phyloP scores from a whole-genome alignment of 176 grass and related monocot species.

The Aegilops speltoides region DNA sequence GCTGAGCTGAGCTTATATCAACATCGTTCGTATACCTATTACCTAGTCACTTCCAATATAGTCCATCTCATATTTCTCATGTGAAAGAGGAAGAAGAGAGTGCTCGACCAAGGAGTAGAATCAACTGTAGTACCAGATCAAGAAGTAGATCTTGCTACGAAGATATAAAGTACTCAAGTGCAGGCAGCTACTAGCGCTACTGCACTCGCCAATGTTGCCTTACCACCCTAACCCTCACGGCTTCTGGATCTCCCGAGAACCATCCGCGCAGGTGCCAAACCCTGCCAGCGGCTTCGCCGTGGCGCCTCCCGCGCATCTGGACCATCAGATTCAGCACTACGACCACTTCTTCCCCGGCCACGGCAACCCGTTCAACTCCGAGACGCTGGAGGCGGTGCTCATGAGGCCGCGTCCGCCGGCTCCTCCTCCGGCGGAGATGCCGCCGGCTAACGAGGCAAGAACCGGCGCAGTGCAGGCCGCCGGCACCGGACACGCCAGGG shows the following conservation, averaged over 20 bases:
- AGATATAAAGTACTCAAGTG: conserved; percentile 20
- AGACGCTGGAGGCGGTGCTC: conserved; percentile 57
- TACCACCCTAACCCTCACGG: conserved; percentile 57
- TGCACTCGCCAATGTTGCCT: conserved; percentile 44
- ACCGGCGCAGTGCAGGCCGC: background rate
- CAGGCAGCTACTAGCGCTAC: background rate
- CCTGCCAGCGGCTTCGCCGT: conserved; percentile 26
- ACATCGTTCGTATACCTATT: background rate
- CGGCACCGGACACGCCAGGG: background rate
- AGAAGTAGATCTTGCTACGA: conserved; percentile 36
- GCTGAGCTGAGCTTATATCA: conserved; percentile 12
- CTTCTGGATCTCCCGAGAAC: conserved; percentile 43
- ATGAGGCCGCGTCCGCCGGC: conserved; percentile 25
- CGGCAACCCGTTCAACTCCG: conserved; percentile 41
- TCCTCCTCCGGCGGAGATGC: background rate
- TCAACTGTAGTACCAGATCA: conserved; percentile 21
- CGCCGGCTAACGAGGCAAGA: background rate
- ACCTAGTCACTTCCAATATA: conserved; percentile 16
- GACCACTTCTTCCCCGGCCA: conserved; percentile 43
- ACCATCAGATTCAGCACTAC: conserved; percentile 35
- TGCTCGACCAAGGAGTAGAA: background rate
- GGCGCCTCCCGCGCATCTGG: conserved; percentile 14
- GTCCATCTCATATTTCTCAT: background rate
- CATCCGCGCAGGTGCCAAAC: conserved; percentile 26
- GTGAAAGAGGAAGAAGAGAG: conserved; percentile 6